Percentiles rank a stretch among this genome's conserved stretches.
Evolutionary conservation across 1,139 yeast species (phyloP).

Genomic region (Petasospora rhodanensis): DNA sequence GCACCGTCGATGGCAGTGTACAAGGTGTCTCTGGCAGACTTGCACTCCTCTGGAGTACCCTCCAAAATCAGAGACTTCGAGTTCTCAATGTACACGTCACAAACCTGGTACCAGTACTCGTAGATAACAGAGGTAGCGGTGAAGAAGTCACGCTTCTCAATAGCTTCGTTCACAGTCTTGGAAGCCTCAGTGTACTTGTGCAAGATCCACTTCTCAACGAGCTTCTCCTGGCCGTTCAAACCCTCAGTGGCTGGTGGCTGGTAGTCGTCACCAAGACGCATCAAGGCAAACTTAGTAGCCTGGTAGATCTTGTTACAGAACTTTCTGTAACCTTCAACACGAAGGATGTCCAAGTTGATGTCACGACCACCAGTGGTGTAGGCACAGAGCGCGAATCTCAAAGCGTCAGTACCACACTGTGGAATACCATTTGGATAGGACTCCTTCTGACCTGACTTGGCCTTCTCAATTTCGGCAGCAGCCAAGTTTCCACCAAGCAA

Average conservation of each 20-base stretch:
- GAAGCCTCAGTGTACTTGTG: slow-evolving; percentile 76
- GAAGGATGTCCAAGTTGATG: slow-evolving; percentile 88
- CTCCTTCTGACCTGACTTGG: slow-evolving; percentile 80
- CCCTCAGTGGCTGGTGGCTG: slow-evolving; percentile 63
- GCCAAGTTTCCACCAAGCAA: slow-evolving; percentile 80
- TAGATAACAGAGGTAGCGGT: slow-evolving; percentile 84
- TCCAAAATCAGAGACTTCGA: slow-evolving; percentile 89
- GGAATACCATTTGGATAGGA: slow-evolving; percentile 98
- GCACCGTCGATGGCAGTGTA: slow-evolving; percentile 93
- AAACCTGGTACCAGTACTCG: slow-evolving; percentile 91
- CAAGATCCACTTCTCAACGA: slow-evolving; percentile 95
- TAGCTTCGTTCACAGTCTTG: slow-evolving; percentile 55
- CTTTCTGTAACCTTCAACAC: slow-evolving; percentile 98
- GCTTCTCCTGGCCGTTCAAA: slow-evolving; percentile 75
- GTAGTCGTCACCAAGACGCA: slow-evolving; percentile 88
- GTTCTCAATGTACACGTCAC: slow-evolving; percentile 98
- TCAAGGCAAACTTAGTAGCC: slow-evolving; percentile 94
- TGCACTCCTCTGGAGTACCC: slow-evolving; percentile 79
- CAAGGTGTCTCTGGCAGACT: slow-evolving; percentile 89
- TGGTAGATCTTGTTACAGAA: slow-evolving; percentile 99
- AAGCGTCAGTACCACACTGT: slow-evolving; percentile 98
- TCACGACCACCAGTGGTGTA: slow-evolving; percentile 99
- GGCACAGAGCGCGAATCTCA: slow-evolving; percentile 97
- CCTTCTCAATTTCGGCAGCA: slow-evolving; percentile 82
- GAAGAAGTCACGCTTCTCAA: slow-evolving; percentile 85